Evolutionary conservation across 768 basidiomycete species (phyloP).

Genomic region (Rubroboletus satanas): DNA sequence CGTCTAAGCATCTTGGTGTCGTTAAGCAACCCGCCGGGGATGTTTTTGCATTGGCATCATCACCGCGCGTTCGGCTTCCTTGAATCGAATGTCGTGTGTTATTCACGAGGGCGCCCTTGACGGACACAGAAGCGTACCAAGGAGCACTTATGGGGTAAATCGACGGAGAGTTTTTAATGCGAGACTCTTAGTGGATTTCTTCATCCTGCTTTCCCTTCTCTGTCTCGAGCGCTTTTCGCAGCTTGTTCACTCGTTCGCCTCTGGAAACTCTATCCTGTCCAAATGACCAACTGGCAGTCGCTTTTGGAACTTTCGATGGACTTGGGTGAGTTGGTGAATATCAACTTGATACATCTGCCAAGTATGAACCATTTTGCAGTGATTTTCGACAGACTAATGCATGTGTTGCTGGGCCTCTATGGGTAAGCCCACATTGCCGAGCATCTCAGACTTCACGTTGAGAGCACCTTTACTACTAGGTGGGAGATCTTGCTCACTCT

Average conservation of each 20-base stretch:
- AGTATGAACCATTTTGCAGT: constrained; percentile 21
- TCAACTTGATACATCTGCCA: background rate
- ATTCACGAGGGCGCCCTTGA: constrained; percentile 1
- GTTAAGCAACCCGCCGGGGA: constrained; percentile 14
- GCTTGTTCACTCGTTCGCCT: background rate
- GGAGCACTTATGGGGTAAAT: constrained; percentile 1
- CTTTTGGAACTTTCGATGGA: constrained; percentile 35
- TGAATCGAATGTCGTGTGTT: constrained; percentile 3
- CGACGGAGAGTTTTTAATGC: constrained; percentile 12
- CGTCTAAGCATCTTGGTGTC: constrained; percentile 15
- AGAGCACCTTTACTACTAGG: constrained; percentile 17
- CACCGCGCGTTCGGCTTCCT: constrained; percentile 19
- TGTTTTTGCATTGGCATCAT: background rate
- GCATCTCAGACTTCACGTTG: background rate
- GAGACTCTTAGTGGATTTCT: background rate
- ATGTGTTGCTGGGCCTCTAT: constrained; percentile 43
- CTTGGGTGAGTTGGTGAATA: constrained; percentile 27
- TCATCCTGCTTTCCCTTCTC: background rate
- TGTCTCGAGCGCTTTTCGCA: background rate
- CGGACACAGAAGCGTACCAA: constrained; percentile 14
- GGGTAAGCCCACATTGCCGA: constrained; percentile 31
- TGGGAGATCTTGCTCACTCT: constrained; percentile 45
- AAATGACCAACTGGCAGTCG: constrained; percentile 43
- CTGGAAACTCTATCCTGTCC: background rate
- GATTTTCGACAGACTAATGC: constrained; percentile 40